These are phyloP conservation scores for Diaporthe caulivora DNA, from an alignment of 2,329 filamentous ascomycete species.

Conservation along the genomic window DNA sequence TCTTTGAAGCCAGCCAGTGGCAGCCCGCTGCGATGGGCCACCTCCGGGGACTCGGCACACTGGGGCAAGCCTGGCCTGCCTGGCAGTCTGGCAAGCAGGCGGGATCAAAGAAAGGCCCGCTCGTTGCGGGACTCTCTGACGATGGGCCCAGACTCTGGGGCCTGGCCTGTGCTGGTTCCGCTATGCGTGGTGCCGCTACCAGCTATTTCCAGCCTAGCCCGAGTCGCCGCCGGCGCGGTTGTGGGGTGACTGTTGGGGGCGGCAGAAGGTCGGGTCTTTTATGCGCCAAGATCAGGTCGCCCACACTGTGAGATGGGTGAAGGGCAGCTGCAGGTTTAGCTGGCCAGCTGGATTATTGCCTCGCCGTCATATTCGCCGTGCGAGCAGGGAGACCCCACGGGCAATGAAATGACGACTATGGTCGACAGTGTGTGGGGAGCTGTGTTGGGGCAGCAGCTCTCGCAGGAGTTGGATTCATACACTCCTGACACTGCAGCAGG, in stretches of 20 bases:
- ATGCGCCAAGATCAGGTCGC: no score
- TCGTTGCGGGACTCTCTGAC: constrained; percentile 13
- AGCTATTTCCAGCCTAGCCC: constrained; percentile 5
- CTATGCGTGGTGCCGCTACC: constrained; percentile 6
- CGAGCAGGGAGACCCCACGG: neutral
- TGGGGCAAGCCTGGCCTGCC: neutral
- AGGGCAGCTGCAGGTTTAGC: neutral
- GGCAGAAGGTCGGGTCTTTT: constrained; percentile 20
- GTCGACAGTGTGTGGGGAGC: neutral
- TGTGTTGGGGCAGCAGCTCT: constrained; percentile 8
- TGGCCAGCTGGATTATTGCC: neutral
- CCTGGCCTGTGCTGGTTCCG: constrained; percentile 3
- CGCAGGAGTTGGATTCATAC: neutral
- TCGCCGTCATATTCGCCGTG: constrained; percentile 22
- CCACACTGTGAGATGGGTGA: constrained; percentile 25
- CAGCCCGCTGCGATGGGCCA: neutral
- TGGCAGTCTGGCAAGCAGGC: neutral
- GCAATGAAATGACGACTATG: constrained; percentile 25
- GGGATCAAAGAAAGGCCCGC: constrained; percentile 22
- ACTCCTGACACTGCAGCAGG: neutral
- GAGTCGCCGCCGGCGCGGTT: constrained; percentile 11
- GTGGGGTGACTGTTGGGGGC: constrained; percentile 13
- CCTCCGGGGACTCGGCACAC: neutral
- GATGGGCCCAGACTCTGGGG: neutral
- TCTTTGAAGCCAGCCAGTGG: constrained; percentile 3